Evolutionary conservation across 1,139 yeast species (phyloP).

Genomic region (Wickerhamiella pararugosa): DNA sequence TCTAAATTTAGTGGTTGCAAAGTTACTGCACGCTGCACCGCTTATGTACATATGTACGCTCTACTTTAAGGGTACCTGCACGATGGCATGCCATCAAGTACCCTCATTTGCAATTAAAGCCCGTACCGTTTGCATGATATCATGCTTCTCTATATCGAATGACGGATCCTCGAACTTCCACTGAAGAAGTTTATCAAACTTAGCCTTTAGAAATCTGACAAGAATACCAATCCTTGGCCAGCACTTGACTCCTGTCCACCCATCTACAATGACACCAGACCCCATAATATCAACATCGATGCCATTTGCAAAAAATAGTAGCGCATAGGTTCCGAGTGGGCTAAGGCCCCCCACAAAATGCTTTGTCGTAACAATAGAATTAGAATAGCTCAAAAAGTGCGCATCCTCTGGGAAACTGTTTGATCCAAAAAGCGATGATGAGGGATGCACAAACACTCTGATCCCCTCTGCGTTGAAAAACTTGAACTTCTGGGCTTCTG

Average conservation of each 20-base stretch:
- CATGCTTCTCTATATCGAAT: constrained; percentile 18
- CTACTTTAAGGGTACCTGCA: too few species aligned
- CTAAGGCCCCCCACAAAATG: constrained; percentile 61
- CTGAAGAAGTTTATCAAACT: constrained; percentile 55
- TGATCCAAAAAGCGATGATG: constrained; percentile 49
- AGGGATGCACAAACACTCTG: constrained; percentile 71
- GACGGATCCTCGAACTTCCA: constrained; percentile 35
- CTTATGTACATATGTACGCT: not conserved
- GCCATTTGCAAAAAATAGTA: constrained; percentile 65
- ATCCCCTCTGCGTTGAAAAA: constrained; percentile 29
- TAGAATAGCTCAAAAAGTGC: constrained; percentile 23
- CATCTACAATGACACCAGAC: constrained; percentile 36
- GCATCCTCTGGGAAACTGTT: constrained; percentile 21
- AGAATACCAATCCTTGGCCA: constrained; percentile 93
- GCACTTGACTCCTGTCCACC: constrained; percentile 71
- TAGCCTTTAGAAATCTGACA: constrained; percentile 47
- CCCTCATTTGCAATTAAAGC: constrained; percentile 16
- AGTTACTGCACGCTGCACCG: not conserved
- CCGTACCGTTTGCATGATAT: constrained; percentile 16
- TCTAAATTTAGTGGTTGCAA: not conserved
- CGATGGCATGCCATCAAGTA: not conserved
- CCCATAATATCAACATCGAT: constrained; percentile 52
- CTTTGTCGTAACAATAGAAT: constrained; percentile 41
- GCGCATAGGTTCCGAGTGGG: constrained; percentile 57
- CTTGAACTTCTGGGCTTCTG: constrained; percentile 60